These are phyloP conservation scores for Botrytis galanthina DNA, from an alignment of 2,329 filamentous ascomycete genomes.

Conservation along the genomic window DNA sequence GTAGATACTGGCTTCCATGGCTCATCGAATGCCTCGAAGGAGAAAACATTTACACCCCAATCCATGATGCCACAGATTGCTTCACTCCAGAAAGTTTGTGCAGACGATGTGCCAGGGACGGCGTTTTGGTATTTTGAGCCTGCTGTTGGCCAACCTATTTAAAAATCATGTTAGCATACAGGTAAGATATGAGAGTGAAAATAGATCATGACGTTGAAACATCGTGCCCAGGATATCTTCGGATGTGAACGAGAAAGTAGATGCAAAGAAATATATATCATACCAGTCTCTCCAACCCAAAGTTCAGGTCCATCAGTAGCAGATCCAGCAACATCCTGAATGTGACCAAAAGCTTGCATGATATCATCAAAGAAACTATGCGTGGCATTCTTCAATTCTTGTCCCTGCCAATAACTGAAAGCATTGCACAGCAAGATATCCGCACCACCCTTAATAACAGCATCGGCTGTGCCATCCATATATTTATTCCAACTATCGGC, in stretches of 20 bases:
- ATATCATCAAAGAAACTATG: constrained; percentile 67
- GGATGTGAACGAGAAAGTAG: not conserved
- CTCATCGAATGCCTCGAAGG: constrained; percentile 74
- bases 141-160: constrained; percentile 57
- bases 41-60: constrained; percentile 68
- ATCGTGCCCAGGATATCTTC: not conserved
- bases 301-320: constrained; percentile 56
- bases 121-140: constrained; percentile 62
- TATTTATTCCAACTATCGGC: constrained; percentile 74
- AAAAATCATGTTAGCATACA: constrained; percentile 1
- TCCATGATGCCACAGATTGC: constrained; percentile 62
- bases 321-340: constrained; percentile 57
- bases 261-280: not conserved
- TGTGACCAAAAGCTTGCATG: constrained; percentile 59
- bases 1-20: constrained; percentile 64
- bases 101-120: constrained; percentile 57
- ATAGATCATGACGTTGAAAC: not conserved
- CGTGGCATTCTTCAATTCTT: constrained; percentile 52
- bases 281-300: constrained; percentile 66
- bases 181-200: not conserved
- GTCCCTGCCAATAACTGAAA: constrained; percentile 72
- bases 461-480: constrained; percentile 64
- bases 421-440: constrained; percentile 65
- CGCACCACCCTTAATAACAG: constrained; percentile 54
- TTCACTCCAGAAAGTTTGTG: constrained; percentile 57